Evolutionary conservation across 2,329 filamentous ascomycete genomes (phyloP).

Genomic region (Colletotrichum coccodes): DNA sequence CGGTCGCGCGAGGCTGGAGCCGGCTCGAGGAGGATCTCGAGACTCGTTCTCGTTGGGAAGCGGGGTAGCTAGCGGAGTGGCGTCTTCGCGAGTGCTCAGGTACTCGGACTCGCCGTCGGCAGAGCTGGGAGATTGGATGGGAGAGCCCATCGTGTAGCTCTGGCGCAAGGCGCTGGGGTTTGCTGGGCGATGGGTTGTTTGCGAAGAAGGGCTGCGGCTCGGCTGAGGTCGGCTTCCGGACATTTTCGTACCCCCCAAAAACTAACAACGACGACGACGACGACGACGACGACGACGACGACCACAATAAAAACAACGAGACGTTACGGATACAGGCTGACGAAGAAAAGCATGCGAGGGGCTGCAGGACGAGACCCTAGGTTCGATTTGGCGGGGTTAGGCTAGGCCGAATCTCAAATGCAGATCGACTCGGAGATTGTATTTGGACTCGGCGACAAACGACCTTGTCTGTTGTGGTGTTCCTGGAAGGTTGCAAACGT

Average conservation of each 20-base stretch:
- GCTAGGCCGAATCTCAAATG: background rate
- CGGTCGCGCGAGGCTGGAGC: conserved; percentile 33
- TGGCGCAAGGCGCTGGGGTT: conserved; percentile 59
- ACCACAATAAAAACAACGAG: no score
- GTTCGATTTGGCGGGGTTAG: conserved; percentile 16
- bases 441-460: background rate
- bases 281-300: no score
- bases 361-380: background rate
- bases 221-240: conserved; percentile 28
- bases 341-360: background rate
- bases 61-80: conserved; percentile 30
- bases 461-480: background rate
- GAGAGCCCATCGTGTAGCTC: conserved; percentile 46
- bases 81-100: conserved; percentile 34
- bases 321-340: conserved; percentile 12
- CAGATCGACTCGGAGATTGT: background rate
- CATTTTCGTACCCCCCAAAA: conserved; percentile 26
- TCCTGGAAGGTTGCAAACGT: background rate
- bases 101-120: conserved; percentile 32
- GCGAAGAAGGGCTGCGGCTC: conserved; percentile 27
- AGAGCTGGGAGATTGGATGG: conserved; percentile 26
- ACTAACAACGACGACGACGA: no score
- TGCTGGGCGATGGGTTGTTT: conserved; percentile 48
- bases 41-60: conserved; percentile 21
- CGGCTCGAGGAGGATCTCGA: conserved; percentile 38